Conservation (phyloP, 352 stramenopile species). For the Pythium aphanidermatum region DNA sequence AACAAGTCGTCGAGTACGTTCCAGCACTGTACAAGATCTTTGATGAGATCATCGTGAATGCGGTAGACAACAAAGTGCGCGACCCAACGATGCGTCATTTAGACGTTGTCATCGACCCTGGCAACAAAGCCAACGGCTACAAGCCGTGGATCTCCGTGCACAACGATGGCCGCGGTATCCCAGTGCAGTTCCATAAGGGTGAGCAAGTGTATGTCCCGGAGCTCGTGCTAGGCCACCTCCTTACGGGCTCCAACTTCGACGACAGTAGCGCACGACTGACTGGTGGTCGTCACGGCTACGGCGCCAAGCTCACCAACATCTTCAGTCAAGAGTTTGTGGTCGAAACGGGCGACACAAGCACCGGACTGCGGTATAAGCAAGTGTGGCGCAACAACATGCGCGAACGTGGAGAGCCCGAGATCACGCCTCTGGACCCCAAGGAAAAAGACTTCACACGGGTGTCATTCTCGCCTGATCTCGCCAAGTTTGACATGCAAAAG, state of each 20-base stretch:
- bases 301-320: constrained; percentile 99
- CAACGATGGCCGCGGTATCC: constrained; percentile 98
- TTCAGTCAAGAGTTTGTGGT: constrained; percentile 99
- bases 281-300: constrained; percentile 93
- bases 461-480: constrained; percentile 96
- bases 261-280: constrained; percentile 97
- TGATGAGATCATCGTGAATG: constrained; percentile 99
- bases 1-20: constrained; percentile 73
- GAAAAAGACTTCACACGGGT: constrained; percentile 96
- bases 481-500: constrained; percentile 94
- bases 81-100: constrained; percentile 71
- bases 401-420: constrained; percentile 78
- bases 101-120: constrained; percentile 65
- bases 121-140: constrained; percentile 46
- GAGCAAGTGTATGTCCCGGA: constrained; percentile 97
- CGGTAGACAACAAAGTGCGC: constrained; percentile 93
- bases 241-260: constrained; percentile 99
- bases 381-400: constrained; percentile 97
- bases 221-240: constrained; percentile 97
- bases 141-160: constrained; percentile 92
- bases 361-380: constrained; percentile 84
- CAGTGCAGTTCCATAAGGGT: constrained; percentile 95
- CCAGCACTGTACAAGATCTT: constrained; percentile 98
- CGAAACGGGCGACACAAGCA: constrained; percentile 93
- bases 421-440: constrained; percentile 68